A percentile compares a stretch with the other conserved stretches of the same genome.
Conservation (phyloP, 2,329 filamentous ascomycete species). For the Botryosphaeria agaves region DNA sequence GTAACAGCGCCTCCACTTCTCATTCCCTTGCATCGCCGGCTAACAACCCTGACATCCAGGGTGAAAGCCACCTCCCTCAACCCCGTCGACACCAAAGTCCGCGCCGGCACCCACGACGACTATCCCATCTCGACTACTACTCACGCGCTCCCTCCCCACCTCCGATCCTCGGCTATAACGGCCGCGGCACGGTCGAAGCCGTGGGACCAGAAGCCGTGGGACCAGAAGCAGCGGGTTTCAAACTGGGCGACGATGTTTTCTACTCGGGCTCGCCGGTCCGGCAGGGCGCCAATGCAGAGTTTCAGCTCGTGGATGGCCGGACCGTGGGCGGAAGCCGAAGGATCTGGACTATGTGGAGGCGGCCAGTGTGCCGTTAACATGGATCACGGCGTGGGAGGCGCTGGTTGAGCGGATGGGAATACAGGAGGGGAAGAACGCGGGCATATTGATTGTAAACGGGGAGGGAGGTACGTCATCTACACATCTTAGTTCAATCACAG, state of each 20-base stretch:
- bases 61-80: constrained; percentile 22
- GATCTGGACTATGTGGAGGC: constrained; percentile 21
- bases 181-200: constrained; percentile 19
- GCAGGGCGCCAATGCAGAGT: constrained; percentile 26
- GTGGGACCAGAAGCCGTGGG: constrained; percentile 15
- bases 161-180: constrained; percentile 28
- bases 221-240: constrained; percentile 16
- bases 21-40: not conserved
- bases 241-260: constrained; percentile 26
- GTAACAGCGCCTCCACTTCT: constrained; percentile 7
- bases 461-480: constrained; percentile 17
- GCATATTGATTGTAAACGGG: constrained; percentile 28
- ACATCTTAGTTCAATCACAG: no score
- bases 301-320: constrained; percentile 23
- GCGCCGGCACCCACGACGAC: constrained; percentile 18
- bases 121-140: constrained; percentile 20
- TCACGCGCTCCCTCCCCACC: constrained; percentile 9
- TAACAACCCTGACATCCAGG: constrained; percentile 6
- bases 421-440: constrained; percentile 17
- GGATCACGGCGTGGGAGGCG: constrained; percentile 25
- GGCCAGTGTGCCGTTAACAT: constrained; percentile 27
- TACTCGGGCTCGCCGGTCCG: constrained; percentile 21
- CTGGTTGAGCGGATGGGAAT: constrained; percentile 26
- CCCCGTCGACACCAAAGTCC: constrained; percentile 21
- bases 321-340: constrained; percentile 22